Conservation (phyloP, 2,329 filamentous ascomycete species). For the Mycogone perniciosa region DNA sequence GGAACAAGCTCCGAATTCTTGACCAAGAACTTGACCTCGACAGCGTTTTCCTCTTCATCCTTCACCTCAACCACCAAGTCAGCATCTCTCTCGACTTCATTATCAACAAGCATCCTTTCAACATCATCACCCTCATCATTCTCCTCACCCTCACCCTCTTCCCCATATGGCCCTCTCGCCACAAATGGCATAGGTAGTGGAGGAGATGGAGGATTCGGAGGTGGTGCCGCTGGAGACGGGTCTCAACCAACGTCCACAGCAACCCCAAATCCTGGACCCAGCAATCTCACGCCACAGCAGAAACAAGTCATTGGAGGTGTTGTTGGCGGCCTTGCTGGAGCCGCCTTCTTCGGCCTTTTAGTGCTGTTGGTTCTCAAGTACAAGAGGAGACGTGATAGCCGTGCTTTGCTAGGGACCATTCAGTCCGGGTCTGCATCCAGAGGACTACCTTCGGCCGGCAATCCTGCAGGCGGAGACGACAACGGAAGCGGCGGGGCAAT, state of each 20-base stretch:
- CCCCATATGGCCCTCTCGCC: conserved; percentile 2
- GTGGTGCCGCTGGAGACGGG: neutral
- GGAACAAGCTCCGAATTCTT: neutral
- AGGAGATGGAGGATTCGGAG: neutral
- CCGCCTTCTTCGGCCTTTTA: conserved; percentile 50
- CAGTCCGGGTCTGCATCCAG: conserved; percentile 26
- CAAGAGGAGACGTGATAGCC: conserved; percentile 44
- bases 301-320: conserved; percentile 49
- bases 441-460: conserved; percentile 24
- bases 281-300: conserved; percentile 26
- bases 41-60: neutral
- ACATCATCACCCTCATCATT: conserved; percentile 3
- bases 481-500: conserved; percentile 29
- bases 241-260: conserved; percentile 16
- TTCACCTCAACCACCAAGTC: neutral
- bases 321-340: conserved; percentile 51
- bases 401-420: conserved; percentile 38
- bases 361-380: conserved; percentile 48
- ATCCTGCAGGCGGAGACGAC: conserved; percentile 14
- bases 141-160: neutral
- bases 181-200: neutral
- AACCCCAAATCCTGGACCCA: conserved; percentile 17
- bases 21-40: conserved; percentile 1
- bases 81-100: neutral
- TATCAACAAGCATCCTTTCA: neutral